Base-by-base conservation (phyloP, 306 rosid genomes). In the Acacia melanoxylon region DNA sequence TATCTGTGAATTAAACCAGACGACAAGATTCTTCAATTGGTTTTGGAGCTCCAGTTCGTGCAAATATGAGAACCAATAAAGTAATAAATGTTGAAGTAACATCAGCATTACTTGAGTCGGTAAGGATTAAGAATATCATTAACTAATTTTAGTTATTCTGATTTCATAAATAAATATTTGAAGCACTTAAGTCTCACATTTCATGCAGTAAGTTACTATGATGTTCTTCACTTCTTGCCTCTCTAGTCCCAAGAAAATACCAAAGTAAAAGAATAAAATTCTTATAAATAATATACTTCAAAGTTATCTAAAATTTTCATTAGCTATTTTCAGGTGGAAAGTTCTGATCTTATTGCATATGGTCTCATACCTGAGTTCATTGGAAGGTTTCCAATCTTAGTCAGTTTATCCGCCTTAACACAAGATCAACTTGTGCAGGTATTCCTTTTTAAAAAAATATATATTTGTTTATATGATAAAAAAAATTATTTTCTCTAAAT, bases 351-450 rank as follows among this genome's bases (percentile, higher is more conserved):
- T 65, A 91, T 95, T 84, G 93, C 98, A 20, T 95, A 89, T 85
- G 99, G 99, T 37, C 98, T 95, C 84, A 93, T 95, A 85, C 98
- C 99, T n/a, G 99, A 95, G 90, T 95, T 95, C 87, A 89, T 95
- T 70, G 99, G 99, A 74, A 91, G 99, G 72, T 95, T 95, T 85
- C 97, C 99, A 51, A 93, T 95, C 84, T 89, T 95, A 84, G 95
- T 95, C 71, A 95, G 95, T 83, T 87, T 93, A 85, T 86, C 89
- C 14, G 98, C 99, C 54, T 95, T 95, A 84, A 91, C 98, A 3
- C 94, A 95, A 83, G 98, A 93, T 71, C 99, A 95, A 83, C 99
- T 95, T 84, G 91, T 91, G 82, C 85, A 88, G 99, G 99, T 95
- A 93, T 77, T 80, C 17, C 58, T 67, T 71, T 58, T 78, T 33